These are phyloP conservation scores for Chaetomium tenue DNA, from an alignment of 495 filamentous ascomycete genomes.

Conservation along the genomic window DNA sequence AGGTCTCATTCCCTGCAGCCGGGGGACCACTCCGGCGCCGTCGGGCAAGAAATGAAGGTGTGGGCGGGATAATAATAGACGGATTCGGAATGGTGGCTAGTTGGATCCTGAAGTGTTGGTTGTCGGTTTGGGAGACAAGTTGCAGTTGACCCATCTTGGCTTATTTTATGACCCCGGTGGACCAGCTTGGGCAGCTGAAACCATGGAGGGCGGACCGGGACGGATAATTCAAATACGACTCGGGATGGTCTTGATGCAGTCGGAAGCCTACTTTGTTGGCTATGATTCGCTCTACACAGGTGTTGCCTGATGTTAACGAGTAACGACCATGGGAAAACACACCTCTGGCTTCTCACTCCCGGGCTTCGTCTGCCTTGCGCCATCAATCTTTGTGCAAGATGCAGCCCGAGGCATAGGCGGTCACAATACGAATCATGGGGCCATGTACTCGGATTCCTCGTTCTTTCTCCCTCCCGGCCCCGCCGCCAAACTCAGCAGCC, in stretches of 20 bases:
- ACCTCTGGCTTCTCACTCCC: conserved; percentile 14
- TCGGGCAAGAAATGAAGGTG: not conserved
- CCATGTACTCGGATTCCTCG: not conserved
- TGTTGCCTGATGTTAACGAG: not conserved
- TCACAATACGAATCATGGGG: not conserved
- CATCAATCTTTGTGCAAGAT: conserved; percentile 26
- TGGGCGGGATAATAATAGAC: not conserved
- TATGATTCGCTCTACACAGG: not conserved
- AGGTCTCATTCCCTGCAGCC: not conserved
- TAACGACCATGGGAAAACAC: conserved; percentile 6
- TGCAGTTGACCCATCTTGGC: too few relatives aligned
- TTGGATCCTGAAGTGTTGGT: not conserved
- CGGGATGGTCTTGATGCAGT: not conserved
- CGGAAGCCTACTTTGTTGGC: not conserved
- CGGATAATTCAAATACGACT: not conserved
- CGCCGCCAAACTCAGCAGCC: conserved; percentile 4
- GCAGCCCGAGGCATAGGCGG: not conserved
- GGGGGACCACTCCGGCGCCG: not conserved
- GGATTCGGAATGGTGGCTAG: not conserved
- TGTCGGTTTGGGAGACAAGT: not conserved
- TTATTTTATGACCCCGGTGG: too few relatives aligned
- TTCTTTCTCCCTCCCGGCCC: conserved; percentile 10
- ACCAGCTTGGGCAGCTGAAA: too few relatives aligned
- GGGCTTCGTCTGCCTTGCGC: conserved; percentile 18
- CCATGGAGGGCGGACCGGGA: not conserved